Evolutionary conservation across 2,329 filamentous ascomycete genomes (phyloP), one percentile per base, ranked within the genome.

Genomic region (Keithomyces neogunnii): DNA sequence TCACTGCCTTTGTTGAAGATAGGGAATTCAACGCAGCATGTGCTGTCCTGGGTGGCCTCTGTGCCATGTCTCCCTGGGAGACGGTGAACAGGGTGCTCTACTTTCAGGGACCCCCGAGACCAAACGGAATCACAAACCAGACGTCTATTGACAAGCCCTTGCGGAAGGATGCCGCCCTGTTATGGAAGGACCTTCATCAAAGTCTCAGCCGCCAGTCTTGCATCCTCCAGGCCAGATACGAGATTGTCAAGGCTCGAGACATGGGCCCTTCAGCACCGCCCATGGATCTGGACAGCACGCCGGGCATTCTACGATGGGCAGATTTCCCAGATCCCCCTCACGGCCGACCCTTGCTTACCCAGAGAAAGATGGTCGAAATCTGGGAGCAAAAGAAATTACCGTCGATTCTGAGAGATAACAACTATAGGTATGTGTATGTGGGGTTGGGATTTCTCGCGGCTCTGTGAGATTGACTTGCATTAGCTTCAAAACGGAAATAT

Each of bases 301-400:
- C 67, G 0, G 79, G 77, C 19, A 72, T 75, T 3, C 62, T 85
- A 52, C 69, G 75, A 44, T 85, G 80, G 78, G 75, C 70, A 5
- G 81, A 84, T 56, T 71, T 84, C 44, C 81, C 82, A 1, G 81
- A 84, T 54, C 80, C 80, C 13, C 68, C 73, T 1, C 69, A 69
- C 29, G 69, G 69, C 10, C 67, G 70, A n/a, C 70, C 74, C 9
- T 35, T 68, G 47, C 62, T 80, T 35, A 76, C 71, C 8, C 74
- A 80, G 60, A 70, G 78, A 39, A 80, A 77, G 59, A 77, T 75
- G 63, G 69, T 81, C 5, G 79, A 82, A 57, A 73, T 82, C n/a
- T 72, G 74, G 58, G 71, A 75, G 1, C 74, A 78, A 56, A 72
- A 64, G 48, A 73, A 71, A 46, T 60, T 84, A 6, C 69, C 70